These are phyloP conservation scores for Aspergillus sp. DNA, from an alignment of 2,329 filamentous ascomycete species.

Conservation along the genomic window DNA sequence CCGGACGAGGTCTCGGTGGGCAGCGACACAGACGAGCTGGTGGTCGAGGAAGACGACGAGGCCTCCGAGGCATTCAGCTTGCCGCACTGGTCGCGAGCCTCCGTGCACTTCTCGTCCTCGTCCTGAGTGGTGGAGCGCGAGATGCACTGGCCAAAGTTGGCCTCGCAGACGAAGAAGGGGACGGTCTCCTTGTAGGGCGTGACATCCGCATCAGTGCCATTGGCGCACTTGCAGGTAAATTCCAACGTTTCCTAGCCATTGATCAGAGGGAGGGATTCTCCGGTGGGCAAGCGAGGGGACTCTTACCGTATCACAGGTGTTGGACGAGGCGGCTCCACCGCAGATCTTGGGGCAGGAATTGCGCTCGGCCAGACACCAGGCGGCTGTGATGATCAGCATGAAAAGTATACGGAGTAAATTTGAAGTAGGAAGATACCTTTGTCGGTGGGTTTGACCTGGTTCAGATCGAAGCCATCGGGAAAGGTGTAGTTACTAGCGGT, in stretches of 20 bases:
- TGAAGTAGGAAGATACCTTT: conserved; percentile 25
- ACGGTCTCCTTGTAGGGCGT: conserved; percentile 56
- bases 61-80: conserved; percentile 43
- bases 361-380: conserved; percentile 59
- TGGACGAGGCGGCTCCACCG: conserved; percentile 47
- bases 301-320: conserved; percentile 59
- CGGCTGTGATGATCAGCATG: conserved; percentile 28
- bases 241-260: conserved; percentile 45
- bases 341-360: conserved; percentile 62
- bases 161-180: conserved; percentile 59
- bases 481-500: conserved; percentile 45
- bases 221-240: conserved; percentile 58
- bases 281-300: conserved; percentile 8
- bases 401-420: too few species aligned
- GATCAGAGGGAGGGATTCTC: conserved; percentile 1
- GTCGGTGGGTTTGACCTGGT: conserved; percentile 32
- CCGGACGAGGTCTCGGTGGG: conserved; percentile 27
- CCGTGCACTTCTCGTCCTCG: conserved; percentile 47
- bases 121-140: conserved; percentile 40
- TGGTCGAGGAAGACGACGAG: conserved; percentile 25
- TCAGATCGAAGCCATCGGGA: conserved; percentile 42
- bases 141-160: conserved; percentile 51
- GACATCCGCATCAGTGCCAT: conserved; percentile 55
- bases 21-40: conserved; percentile 23
- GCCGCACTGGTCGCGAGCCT: conserved; percentile 50